Base-by-base conservation (phyloP, 140 eudicot genomes). In the Bidens hawaiensis region DNA sequence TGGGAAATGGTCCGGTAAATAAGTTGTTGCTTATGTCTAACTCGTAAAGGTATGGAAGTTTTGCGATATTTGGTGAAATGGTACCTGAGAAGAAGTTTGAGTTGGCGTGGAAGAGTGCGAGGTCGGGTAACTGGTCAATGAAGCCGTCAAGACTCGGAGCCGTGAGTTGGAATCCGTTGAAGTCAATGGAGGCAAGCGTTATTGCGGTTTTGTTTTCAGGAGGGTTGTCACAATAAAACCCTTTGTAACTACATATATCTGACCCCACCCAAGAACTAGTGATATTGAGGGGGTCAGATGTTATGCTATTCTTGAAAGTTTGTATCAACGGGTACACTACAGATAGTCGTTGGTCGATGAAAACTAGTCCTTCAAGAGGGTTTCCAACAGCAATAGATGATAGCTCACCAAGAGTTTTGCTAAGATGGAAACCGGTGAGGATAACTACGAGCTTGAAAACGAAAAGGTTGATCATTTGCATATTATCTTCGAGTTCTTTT, bases 51-150 rank as follows among this genome's bases (percentile, higher is more conserved):
- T 84, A 91, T 3, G 81, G 91, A 8, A 91, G 98, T 2, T 76
- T 71, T 1, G 96, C 78, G 28, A 88, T 76, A 31, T 78, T 72
- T 43, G 91, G 72, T 0, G 96, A 69, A 24, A 93, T 70, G 5
- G 72, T 27, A 40, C 96, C 99, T 0, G 79, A 58, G 38, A 93
- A 93, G 40, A 68, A 75, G 82, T 93, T 91, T 30, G 99, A 79
- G 52, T 93, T 88, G 7, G 96, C 99, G 40, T 93, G 99, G 73
- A 93, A 93, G 21, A 93, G 77, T 0, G 96, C 93, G 6, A 93
- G 56, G 58, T 93, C 99, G 1, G 96, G 96, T 48, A 93, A 78
- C 15, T 62, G 76, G 45, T 87, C 96, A 4, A 91, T 78, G 76
- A 91, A 91, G 24, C 93, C 98, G 17, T 68, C 71, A 1, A 91